Evolutionary conservation across 1,284 basidiomycete genomes (phyloP).

Genomic region (Tilletia setariae): DNA sequence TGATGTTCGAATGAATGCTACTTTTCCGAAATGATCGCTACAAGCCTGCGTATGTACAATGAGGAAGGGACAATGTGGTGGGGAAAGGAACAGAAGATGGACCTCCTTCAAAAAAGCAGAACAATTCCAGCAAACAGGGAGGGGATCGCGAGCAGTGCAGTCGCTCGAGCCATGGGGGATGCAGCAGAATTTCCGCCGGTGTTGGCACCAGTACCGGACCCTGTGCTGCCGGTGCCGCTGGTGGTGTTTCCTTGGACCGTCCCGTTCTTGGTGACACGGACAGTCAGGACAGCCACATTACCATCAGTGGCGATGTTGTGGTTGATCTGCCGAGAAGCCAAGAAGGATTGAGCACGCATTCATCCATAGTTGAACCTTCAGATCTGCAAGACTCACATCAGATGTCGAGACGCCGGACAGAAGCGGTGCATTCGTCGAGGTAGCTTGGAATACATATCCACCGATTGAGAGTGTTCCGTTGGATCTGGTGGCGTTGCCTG

Average conservation of each 20-base stretch:
- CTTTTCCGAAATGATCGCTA: too few species aligned
- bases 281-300: conserved; percentile 39
- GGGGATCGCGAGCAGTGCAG: background rate
- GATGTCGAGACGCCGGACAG: conserved; percentile 27
- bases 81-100: too few species aligned
- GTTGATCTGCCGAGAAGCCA: conserved; percentile 35
- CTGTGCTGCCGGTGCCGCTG: background rate
- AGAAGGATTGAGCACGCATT: background rate
- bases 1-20: too few species aligned
- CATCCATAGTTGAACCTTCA: background rate
- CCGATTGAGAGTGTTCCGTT: conserved; percentile 33
- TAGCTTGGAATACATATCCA: conserved; percentile 39
- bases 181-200: background rate
- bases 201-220: background rate
- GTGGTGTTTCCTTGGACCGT: conserved; percentile 5
- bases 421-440: conserved; percentile 25
- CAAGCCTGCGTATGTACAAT: too few species aligned
- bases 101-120: too few species aligned
- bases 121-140: background rate
- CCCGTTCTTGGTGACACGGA: conserved; percentile 40
- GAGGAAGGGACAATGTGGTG: too few species aligned
- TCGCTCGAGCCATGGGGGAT: background rate
- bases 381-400: background rate
- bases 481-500: conserved; percentile 41
- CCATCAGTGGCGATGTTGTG: conserved; percentile 47